These are phyloP conservation scores for Dinochytrium kinnereticum DNA, from an alignment of 371 early-diverging fungal genomes.

Conservation along the genomic window DNA sequence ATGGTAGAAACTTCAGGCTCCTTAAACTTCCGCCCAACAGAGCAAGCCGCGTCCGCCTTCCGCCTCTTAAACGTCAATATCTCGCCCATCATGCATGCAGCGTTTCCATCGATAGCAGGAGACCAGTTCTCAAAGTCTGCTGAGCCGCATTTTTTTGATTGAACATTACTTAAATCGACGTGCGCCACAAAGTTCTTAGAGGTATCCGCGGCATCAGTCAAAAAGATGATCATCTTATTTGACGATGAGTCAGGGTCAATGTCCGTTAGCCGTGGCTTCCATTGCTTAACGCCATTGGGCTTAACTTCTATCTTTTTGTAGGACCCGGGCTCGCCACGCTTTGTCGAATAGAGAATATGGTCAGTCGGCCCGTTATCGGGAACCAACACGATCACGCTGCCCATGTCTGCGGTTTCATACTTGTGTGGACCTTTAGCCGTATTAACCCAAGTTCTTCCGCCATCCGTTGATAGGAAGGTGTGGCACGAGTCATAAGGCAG, in stretches of 20 bases:
- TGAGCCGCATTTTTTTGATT: slow-evolving; percentile 13
- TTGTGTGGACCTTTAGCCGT: slow-evolving; percentile 38
- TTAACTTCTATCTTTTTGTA: slow-evolving; percentile 23
- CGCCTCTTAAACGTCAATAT: slow-evolving; percentile 71
- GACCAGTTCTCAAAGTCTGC: slow-evolving; percentile 49
- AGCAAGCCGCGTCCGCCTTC: slow-evolving; percentile 75
- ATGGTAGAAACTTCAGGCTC: slow-evolving; percentile 61
- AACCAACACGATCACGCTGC: slow-evolving; percentile 41
- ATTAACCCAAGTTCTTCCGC: slow-evolving; percentile 42
- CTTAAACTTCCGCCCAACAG: slow-evolving; percentile 73
- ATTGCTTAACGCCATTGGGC: slow-evolving; percentile 17
- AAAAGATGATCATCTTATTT: slow-evolving; percentile 38
- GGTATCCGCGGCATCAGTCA: slow-evolving; percentile 5
- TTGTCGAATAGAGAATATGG: slow-evolving; percentile 35
- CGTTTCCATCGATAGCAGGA: slow-evolving; percentile 30
- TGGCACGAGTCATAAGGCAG: slow-evolving; percentile 74
- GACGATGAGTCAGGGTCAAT: slow-evolving; percentile 49
- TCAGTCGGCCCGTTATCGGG: slow-evolving; percentile 25
- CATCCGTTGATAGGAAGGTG: slow-evolving; percentile 72
- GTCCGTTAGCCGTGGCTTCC: slow-evolving; percentile 40
- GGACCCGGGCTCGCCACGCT: slow-evolving; percentile 27
- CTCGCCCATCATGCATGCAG: slow-evolving; percentile 45
- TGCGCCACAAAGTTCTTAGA: slow-evolving; percentile 32
- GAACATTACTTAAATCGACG: slow-evolving; percentile 35
- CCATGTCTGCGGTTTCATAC: slow-evolving; percentile 39